Base-by-base conservation (phyloP, 805 yeast genomes). In the Isabelozyma heimii region DNA sequence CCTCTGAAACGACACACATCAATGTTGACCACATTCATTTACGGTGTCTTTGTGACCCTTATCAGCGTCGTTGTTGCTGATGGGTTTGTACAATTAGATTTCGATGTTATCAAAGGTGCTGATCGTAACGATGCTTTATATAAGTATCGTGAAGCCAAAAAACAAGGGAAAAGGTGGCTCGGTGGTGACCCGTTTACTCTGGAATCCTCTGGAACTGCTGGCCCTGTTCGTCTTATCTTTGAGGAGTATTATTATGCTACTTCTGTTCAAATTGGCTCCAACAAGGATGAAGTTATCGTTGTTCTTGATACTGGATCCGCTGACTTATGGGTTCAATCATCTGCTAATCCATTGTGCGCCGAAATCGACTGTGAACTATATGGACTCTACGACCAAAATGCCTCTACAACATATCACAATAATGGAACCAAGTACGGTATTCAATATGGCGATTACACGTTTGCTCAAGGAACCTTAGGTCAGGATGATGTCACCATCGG, bases 381-480 rank as follows among this genome's bases (percentile, higher is more conserved):
- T 46, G 81, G 81, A 10, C 65, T 77, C 5, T 77, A 74, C 49
- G 58, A 68, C 47, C 42, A 57, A 1, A 49, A 53, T 4, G 39
- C 48, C 3, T 76, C 81, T 1, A 46, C 65, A 2, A 51, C 76
- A 5, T 77, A 63, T 53, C 24, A 52, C 1, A 26, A 37, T 17
- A 71, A 72, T 50, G 48, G 56, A 24, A 62, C 76, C 0, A 43
- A 35, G 1, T 78, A 74, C 50, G 54, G 50, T 30, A 76, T 77
- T 50, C 52, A 59, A 43, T 83, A 82, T 58, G 76, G 76, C 13
- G 86, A 82, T 53, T 69, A 72, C 24, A 64, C 76, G 5, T 74
- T 65, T 51, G 83, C 83, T 10, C 53, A 16, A n/a, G 44, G 44
- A 14, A 27, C 44, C 15, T 42, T 15, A 13, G 44, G 44, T 37